These are phyloP conservation scores for Turritis glabra DNA, from an alignment of 345 rosid genomes.

Conservation along the genomic window DNA sequence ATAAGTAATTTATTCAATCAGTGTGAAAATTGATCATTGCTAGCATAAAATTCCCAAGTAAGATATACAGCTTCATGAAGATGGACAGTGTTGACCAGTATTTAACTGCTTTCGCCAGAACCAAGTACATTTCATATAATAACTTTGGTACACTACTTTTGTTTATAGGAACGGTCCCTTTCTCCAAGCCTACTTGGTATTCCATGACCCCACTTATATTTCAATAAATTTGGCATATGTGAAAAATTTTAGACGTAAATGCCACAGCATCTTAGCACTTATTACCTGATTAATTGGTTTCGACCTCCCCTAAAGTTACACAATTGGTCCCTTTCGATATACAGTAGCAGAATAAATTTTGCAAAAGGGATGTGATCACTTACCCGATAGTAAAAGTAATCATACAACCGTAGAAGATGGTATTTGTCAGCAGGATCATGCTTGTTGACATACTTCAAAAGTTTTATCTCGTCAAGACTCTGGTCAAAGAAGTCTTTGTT, in stretches of 20 bases:
- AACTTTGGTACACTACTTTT: neutral
- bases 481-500: constrained; percentile 99
- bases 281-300: neutral
- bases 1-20: neutral
- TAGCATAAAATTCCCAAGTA: neutral
- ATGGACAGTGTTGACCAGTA: neutral
- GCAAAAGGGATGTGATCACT: constrained; percentile 33
- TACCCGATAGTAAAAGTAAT: constrained; percentile 96
- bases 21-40: neutral
- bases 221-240: neutral
- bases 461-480: constrained; percentile 99
- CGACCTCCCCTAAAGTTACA: neutral
- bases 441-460: constrained; percentile 96
- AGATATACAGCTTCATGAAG: neutral
- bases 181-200: neutral
- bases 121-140: neutral
- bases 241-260: neutral
- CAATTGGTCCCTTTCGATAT: neutral
- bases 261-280: neutral
- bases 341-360: neutral
- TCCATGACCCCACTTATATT: neutral
- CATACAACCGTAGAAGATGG: constrained; percentile 96
- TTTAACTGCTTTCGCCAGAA: neutral
- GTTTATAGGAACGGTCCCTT: too few species aligned
- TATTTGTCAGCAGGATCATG: constrained; percentile 97